Conservation (phyloP, 192 early-diverging fungal genomes). For the Entomortierella chlamydospora region DNA sequence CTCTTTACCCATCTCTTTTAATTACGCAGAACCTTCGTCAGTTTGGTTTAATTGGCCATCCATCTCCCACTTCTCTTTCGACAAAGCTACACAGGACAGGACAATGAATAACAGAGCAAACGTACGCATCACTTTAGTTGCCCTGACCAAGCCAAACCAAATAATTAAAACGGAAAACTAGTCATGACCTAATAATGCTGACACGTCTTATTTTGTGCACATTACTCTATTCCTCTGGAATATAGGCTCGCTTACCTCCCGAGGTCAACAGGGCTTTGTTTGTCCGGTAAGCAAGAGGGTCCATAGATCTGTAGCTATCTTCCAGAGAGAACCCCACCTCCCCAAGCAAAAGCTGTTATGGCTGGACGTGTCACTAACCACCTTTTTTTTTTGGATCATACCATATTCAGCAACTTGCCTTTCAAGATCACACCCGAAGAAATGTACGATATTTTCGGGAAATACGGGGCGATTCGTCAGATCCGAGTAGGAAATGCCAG, state of each 20-base stretch:
- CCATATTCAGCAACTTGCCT: constrained; percentile 93
- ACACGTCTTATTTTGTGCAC: not conserved
- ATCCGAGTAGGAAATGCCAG: constrained; percentile 85
- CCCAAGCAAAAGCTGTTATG: too few species aligned
- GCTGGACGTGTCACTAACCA: too few species aligned
- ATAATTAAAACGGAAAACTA: not conserved
- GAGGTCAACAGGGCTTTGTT: constrained; percentile 96
- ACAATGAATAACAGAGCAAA: constrained; percentile 6
- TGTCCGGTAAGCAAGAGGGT: constrained; percentile 70
- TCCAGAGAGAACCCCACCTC: too few species aligned
- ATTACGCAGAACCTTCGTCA: not conserved
- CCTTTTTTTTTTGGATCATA: too few species aligned
- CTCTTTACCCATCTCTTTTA: not conserved
- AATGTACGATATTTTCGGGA: constrained; percentile 98
- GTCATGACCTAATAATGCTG: not conserved
- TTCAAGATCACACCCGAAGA: constrained; percentile 98
- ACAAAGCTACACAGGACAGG: not conserved
- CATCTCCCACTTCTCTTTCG: too few species aligned
- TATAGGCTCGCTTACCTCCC: constrained; percentile 82
- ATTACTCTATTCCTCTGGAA: not conserved
- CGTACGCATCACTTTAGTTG: not conserved
- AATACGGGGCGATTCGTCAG: constrained; percentile 95
- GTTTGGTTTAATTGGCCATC: too few species aligned
- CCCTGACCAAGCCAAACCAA: too few species aligned
- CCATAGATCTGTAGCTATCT: too few species aligned